These are phyloP conservation scores for Gossypium schwendimanii DNA, from an alignment of 441 rosid species.

Conservation along the genomic window DNA sequence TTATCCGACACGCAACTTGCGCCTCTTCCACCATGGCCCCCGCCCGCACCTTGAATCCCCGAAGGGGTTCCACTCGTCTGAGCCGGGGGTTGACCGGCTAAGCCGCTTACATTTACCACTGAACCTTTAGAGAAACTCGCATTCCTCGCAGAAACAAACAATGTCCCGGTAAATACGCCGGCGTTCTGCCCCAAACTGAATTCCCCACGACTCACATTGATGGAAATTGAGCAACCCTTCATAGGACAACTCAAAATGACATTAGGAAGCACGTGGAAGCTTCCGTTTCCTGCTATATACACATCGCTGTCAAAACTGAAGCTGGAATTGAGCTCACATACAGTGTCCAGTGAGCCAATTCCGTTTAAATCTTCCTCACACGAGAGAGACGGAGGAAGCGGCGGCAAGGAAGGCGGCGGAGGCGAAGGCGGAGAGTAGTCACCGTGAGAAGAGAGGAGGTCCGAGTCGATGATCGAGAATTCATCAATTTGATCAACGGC, in stretches of 20 bases:
- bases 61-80: constrained; percentile 70
- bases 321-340: constrained; percentile 45
- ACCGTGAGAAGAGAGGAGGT: constrained; percentile 25
- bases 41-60: constrained; percentile 59
- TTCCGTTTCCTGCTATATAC: constrained; percentile 53
- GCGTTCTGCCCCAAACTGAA: constrained; percentile 36
- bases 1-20: constrained; percentile 56
- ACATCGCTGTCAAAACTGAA: constrained; percentile 33
- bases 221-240: constrained; percentile 39
- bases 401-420: constrained; percentile 39
- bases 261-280: constrained; percentile 35
- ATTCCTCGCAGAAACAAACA: constrained; percentile 36
- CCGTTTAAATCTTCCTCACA: constrained; percentile 52
- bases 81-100: constrained; percentile 58
- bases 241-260: constrained; percentile 38
- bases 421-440: constrained; percentile 51
- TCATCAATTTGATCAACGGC: constrained; percentile 20
- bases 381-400: constrained; percentile 41
- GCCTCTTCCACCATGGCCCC: constrained; percentile 74
- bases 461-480: constrained; percentile 25
- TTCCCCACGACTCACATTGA: constrained; percentile 41
- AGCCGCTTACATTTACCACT: constrained; percentile 47
- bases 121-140: constrained; percentile 37
- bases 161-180: constrained; percentile 37
- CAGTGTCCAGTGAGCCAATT: constrained; percentile 50